phyloP scores from a whole-genome alignment of 192 early-diverging fungal species.

The Lobosporangium transversale region DNA sequence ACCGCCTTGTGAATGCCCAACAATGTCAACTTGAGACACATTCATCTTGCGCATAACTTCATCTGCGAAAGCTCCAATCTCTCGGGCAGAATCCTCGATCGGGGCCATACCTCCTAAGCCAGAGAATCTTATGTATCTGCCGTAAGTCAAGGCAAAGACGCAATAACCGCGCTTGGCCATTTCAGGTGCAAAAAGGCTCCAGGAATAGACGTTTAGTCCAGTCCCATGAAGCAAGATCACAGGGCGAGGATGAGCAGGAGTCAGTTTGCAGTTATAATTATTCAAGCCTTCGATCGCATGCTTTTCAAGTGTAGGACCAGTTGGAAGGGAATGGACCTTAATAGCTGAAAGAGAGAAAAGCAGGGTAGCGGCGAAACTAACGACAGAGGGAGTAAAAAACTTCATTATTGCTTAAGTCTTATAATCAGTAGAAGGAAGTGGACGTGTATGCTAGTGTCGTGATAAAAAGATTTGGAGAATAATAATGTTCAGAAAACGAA shows the following conservation, averaged over 20 bases:
- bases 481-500: too few species aligned
- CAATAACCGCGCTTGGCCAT: constrained; percentile 26
- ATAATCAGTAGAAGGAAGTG: constrained; percentile 13
- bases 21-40: too few species aligned
- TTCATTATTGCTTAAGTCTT: constrained; percentile 12
- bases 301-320: constrained; percentile 20
- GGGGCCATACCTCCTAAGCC: constrained; percentile 25
- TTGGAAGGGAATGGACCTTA: too few species aligned
- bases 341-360: too few species aligned
- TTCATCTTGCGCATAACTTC: constrained; percentile 24
- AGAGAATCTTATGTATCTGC: not conserved
- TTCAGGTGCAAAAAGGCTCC: constrained; percentile 3
- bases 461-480: too few species aligned
- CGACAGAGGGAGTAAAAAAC: constrained; percentile 15
- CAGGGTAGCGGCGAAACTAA: not conserved
- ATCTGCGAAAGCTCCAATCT: constrained; percentile 22
- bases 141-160: constrained; percentile 34
- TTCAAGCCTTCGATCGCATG: constrained; percentile 19
- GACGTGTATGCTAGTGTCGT: too few species aligned
- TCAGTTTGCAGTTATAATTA: constrained; percentile 29
- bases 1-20: constrained; percentile 48
- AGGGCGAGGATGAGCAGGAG: too few species aligned
- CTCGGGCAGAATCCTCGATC: too few species aligned
- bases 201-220: constrained; percentile 12
- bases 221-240: too few species aligned